phyloP scores from a whole-genome alignment of 352 stramenopile genomes.

The Plasmopara muralis region DNA sequence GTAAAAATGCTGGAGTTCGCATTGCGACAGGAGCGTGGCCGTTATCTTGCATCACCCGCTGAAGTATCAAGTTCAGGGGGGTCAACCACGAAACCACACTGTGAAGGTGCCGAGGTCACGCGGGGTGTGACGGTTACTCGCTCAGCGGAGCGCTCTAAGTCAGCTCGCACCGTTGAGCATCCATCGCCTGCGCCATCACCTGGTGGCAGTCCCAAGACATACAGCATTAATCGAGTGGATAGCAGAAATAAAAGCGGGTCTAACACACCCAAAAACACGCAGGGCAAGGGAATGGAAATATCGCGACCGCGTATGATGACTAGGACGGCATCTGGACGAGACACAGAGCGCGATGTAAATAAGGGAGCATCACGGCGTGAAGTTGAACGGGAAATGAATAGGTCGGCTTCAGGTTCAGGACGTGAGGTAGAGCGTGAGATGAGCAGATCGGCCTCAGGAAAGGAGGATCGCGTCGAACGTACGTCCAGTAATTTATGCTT shows the following conservation, averaged over 20 bases:
- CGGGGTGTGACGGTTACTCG: conserved; percentile 51
- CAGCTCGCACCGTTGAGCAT: conserved; percentile 33
- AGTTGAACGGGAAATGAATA: conserved; percentile 48
- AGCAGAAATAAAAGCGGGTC: conserved; percentile 40
- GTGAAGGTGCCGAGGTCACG: conserved; percentile 35
- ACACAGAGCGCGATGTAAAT: conserved; percentile 30
- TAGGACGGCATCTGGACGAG: conserved; percentile 35
- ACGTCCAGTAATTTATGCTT: conserved; percentile 5
- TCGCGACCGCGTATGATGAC: conserved; percentile 70
- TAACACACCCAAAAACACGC: conserved; percentile 28
- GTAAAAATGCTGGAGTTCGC: conserved; percentile 89
- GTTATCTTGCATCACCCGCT: conserved; percentile 71
- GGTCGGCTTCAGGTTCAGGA: conserved; percentile 28
- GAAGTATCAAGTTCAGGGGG: conserved; percentile 43
- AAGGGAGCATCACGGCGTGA: conserved; percentile 26
- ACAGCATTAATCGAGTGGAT: conserved; percentile 59
- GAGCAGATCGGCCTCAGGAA: conserved; percentile 23
- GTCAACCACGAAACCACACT: conserved; percentile 12
- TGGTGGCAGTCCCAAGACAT: conserved; percentile 24
- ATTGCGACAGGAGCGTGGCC: conserved; percentile 65
- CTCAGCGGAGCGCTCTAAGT: conserved; percentile 49
- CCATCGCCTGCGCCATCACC: conserved; percentile 34
- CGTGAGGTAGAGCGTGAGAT: conserved; percentile 34
- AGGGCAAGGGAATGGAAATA: conserved; percentile 66
- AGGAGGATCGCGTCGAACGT: conserved; percentile 35